Percentiles rank a stretch among this genome's conserved stretches.
Conservation (phyloP, 2,329 filamentous ascomycete species). For the Pseudohalonectria lignicola region DNA sequence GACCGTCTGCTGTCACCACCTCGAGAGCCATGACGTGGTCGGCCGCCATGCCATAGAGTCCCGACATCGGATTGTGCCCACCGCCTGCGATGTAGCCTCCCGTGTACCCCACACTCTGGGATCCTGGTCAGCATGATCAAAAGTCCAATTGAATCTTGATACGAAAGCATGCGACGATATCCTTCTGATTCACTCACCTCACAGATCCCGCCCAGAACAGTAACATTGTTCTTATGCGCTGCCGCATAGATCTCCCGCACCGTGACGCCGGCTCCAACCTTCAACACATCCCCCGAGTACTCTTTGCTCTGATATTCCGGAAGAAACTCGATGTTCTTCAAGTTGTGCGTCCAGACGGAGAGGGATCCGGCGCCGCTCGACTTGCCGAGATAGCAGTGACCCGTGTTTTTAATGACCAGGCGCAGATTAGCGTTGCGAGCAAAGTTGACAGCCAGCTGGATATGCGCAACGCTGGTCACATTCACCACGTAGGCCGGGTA, state of each 20-base stretch:
- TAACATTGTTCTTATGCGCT: constrained; percentile 31
- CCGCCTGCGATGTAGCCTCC: constrained; percentile 37
- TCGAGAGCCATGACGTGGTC: constrained; percentile 37
- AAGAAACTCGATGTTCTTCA: constrained; percentile 31
- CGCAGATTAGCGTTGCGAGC: constrained; percentile 34
- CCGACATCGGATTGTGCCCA: constrained; percentile 41
- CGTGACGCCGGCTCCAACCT: constrained; percentile 40
- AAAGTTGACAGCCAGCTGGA: constrained; percentile 35
- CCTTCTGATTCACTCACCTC: constrained; percentile 1
- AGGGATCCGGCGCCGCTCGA: constrained; percentile 24
- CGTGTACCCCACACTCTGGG: constrained; percentile 35
- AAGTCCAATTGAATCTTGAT: too few relatives aligned
- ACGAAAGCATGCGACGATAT: constrained; percentile 4
- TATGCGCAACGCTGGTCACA: constrained; percentile 27
- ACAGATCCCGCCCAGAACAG: constrained; percentile 34
- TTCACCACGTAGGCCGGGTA: constrained; percentile 30
- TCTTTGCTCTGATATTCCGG: constrained; percentile 21
- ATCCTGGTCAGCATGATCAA: too few relatives aligned
- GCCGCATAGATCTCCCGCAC: constrained; percentile 40
- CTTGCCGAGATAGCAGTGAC: constrained; percentile 36
- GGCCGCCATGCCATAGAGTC: constrained; percentile 35
- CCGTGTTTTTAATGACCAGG: constrained; percentile 39
- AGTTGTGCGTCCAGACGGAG: constrained; percentile 20
- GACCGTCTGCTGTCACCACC: constrained; percentile 33
- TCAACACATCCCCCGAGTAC: constrained; percentile 9